phyloP scores from a whole-genome alignment of 2,329 filamentous ascomycete genomes.

The Myriosclerotinia duriaeana region DNA sequence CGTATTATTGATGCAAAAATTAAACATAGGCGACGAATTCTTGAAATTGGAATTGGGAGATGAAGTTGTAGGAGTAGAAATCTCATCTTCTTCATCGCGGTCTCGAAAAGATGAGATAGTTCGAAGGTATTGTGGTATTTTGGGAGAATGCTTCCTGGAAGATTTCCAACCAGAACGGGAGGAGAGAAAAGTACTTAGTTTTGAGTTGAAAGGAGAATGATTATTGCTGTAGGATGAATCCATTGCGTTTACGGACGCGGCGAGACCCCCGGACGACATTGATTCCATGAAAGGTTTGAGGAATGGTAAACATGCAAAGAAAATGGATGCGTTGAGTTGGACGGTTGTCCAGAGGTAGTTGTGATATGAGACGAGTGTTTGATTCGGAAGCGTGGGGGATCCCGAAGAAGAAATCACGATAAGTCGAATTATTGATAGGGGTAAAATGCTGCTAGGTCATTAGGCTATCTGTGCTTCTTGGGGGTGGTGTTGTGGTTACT shows the following conservation, averaged over 20 bases:
- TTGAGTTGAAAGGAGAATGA: constrained; percentile 12
- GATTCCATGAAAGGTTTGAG: constrained; percentile 33
- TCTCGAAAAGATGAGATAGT: constrained; percentile 17
- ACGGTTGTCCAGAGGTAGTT: constrained; percentile 30
- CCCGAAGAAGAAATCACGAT: constrained; percentile 25
- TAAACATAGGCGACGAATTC: constrained; percentile 12
- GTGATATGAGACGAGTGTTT: constrained; percentile 28
- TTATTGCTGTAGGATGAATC: constrained; percentile 24
- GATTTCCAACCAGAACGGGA: constrained; percentile 23
- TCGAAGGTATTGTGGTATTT: constrained; percentile 8
- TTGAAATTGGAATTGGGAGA: constrained; percentile 8
- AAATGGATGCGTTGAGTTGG: constrained; percentile 31
- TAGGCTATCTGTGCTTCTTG: background rate
- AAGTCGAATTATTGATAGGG: constrained; percentile 35
- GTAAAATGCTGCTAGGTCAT: constrained; percentile 40
- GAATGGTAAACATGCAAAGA: constrained; percentile 31
- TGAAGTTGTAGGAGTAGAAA: background rate
- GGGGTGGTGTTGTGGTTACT: constrained; percentile 26
- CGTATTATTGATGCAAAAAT: constrained; percentile 17
- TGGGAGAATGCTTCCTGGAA: constrained; percentile 12
- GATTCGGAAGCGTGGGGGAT: constrained; percentile 22
- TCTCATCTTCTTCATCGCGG: constrained; percentile 9
- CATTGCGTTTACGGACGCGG: constrained; percentile 26
- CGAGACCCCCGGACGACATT: constrained; percentile 29
- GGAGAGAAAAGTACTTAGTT: constrained; percentile 25